Evolutionary conservation across 805 yeast species (phyloP).

Genomic region (Yamadazyma laniorum): DNA sequence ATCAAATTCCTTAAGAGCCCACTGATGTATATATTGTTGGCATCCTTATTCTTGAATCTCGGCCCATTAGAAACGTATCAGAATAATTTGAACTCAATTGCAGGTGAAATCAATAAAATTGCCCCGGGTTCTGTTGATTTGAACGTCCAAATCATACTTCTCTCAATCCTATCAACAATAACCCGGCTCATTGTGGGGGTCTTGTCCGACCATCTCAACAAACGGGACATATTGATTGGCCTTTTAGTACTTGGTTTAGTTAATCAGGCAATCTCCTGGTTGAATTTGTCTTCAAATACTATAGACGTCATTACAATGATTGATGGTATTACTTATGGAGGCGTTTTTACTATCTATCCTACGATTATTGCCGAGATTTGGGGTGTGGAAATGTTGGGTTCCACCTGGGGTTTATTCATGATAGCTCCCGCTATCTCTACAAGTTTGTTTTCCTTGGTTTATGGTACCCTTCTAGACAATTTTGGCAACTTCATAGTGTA

Average conservation of each 20-base stretch:
- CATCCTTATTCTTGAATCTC: slow-evolving; percentile 61
- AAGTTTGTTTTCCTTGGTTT: slow-evolving; percentile 62
- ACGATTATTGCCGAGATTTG: slow-evolving; percentile 79
- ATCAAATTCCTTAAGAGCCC: slow-evolving; percentile 47
- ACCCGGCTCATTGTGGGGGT: slow-evolving; percentile 69
- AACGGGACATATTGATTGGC: slow-evolving; percentile 26
- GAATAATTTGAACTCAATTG: slow-evolving; percentile 76
- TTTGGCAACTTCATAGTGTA: slow-evolving; percentile 23
- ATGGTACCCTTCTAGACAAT: slow-evolving; percentile 61
- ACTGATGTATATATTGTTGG: slow-evolving; percentile 61
- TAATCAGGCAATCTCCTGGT: slow-evolving; percentile 27
- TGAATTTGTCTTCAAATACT: slow-evolving; percentile 14
- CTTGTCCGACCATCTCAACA: slow-evolving; percentile 55
- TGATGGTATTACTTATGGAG: slow-evolving; percentile 77
- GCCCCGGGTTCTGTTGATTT: slow-evolving; percentile 14
- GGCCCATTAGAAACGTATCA: slow-evolving; percentile 88
- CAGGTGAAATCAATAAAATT: slow-evolving; percentile 33
- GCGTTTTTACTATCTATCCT: slow-evolving; percentile 82
- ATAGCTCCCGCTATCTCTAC: slow-evolving; percentile 87
- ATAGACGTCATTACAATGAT: slow-evolving; percentile 39
- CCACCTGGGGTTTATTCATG: slow-evolving; percentile 89
- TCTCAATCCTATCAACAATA: slow-evolving; percentile 66
- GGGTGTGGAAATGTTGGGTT: slow-evolving; percentile 87
- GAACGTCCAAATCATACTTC: slow-evolving; percentile 55
- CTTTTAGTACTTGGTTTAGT: slow-evolving; percentile 27